Percentiles rank a stretch among this genome's conserved stretches.
Conservation (phyloP, 2,329 filamentous ascomycete species). For the Penicillium sp. region DNA sequence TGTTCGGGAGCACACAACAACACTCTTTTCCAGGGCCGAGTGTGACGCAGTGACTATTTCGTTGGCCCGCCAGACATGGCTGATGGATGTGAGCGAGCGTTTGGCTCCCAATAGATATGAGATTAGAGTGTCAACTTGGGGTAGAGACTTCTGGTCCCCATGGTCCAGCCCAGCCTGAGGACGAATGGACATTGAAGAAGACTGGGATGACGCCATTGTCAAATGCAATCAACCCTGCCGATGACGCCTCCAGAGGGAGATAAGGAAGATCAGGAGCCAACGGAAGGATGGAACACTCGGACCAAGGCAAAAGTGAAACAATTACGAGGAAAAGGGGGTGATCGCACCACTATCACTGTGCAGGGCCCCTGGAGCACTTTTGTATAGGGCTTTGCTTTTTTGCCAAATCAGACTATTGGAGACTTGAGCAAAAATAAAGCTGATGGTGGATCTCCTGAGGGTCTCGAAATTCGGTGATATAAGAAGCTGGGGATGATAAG, state of each 20-base stretch:
- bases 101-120: constrained; percentile 83
- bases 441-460: background rate
- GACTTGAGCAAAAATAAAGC: background rate
- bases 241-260: background rate
- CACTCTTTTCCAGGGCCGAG: constrained; percentile 72
- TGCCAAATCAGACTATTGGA: background rate
- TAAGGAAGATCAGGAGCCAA: background rate
- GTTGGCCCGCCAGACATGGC: constrained; percentile 79
- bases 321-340: background rate
- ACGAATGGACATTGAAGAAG: constrained; percentile 28
- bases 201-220: constrained; percentile 35
- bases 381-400: background rate
- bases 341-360: background rate
- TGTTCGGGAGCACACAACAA: constrained; percentile 68
- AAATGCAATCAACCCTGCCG: constrained; percentile 1
- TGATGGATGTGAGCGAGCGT: constrained; percentile 79
- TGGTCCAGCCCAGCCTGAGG: constrained; percentile 11
- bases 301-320: background rate
- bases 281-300: background rate
- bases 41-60: constrained; percentile 78
- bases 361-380: background rate
- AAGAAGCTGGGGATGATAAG: background rate
- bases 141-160: constrained; percentile 24
- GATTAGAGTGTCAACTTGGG: constrained; percentile 71
- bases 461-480: background rate